Percentiles rank a stretch among this genome's conserved stretches.
Evolutionary conservation across 2,329 filamentous ascomycete genomes (phyloP).

Genomic region (Calycina marina): DNA sequence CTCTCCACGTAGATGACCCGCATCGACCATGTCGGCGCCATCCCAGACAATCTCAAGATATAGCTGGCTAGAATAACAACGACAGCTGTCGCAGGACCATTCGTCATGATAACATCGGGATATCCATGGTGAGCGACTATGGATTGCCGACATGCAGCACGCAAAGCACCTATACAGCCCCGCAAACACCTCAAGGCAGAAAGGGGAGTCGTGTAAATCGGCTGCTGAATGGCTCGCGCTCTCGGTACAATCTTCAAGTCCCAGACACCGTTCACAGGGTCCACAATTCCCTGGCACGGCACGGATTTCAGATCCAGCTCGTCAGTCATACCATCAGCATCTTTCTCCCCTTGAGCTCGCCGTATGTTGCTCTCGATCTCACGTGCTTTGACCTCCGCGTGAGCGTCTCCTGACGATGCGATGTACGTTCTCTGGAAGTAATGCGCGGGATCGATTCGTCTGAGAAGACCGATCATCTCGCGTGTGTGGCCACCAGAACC

Average conservation of each 20-base stretch:
- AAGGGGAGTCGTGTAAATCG: conserved; percentile 56
- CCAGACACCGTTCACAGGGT: conserved; percentile 16
- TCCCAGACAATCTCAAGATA: conserved; percentile 31
- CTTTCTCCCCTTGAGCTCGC: not conserved
- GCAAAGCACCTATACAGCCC: conserved; percentile 43
- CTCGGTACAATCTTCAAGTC: conserved; percentile 52
- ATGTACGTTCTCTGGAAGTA: conserved; percentile 60
- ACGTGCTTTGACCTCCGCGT: conserved; percentile 48
- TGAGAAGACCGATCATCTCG: conserved; percentile 82
- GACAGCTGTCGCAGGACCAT: conserved; percentile 79
- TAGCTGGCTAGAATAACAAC: conserved; percentile 49
- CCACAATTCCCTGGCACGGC: conserved; percentile 7
- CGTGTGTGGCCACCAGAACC: conserved; percentile 90
- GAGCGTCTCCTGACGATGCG: conserved; percentile 59
- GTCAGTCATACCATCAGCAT: conserved; percentile 20
- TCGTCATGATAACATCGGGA: conserved; percentile 69
- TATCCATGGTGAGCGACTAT: conserved; percentile 27
- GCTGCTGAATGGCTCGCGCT: conserved; percentile 71
- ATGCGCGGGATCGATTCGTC: conserved; percentile 35
- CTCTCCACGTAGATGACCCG: conserved; percentile 80
- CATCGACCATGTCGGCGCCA: conserved; percentile 44
- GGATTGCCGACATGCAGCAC: conserved; percentile 16
- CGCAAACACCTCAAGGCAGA: conserved; percentile 52
- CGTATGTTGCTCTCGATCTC: conserved; percentile 43
- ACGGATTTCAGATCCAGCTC: conserved; percentile 3